Percentiles rank a stretch among this genome's conserved stretches.
Evolutionary conservation across 345 rosid species (phyloP).

Genomic region (Turritis glabra): DNA sequence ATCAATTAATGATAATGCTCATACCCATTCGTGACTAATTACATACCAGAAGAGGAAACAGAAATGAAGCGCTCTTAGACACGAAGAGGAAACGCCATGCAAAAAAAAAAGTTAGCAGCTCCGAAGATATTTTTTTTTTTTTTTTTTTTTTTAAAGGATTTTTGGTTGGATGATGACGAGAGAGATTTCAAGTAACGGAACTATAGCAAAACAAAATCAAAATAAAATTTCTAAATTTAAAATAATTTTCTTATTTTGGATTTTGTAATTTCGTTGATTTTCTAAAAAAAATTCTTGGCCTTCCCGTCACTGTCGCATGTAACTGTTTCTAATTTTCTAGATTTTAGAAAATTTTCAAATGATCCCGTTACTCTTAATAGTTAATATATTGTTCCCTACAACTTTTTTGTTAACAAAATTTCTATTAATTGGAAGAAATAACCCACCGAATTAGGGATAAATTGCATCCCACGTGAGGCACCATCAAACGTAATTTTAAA

Average conservation of each 20-base stretch:
- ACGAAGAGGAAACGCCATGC: slow-evolving; percentile 39
- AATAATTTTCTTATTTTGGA: slow-evolving; percentile 26
- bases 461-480: too few relatives aligned
- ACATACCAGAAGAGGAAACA: slow-evolving; percentile 29
- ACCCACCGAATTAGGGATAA: too few relatives aligned
- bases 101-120: slow-evolving; percentile 14
- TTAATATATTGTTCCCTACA: not conserved
- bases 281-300: slow-evolving; percentile 19
- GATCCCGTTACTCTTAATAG: not conserved
- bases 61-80: slow-evolving; percentile 33
- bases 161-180: slow-evolving; percentile 17
- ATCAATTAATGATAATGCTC: not conserved
- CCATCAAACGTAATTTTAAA: too few relatives aligned
- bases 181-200: slow-evolving; percentile 13
- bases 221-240: slow-evolving; percentile 9
- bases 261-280: slow-evolving; percentile 11
- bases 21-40: not conserved
- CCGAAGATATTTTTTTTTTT: not conserved
- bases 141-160: not conserved
- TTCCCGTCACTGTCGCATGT: slow-evolving; percentile 7
- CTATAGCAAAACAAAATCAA: not conserved
- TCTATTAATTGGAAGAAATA: too few relatives aligned
- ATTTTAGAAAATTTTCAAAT: not conserved
- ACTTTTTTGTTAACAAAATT: too few relatives aligned
- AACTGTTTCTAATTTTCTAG: not conserved